Conservation (phyloP, 805 yeast genomes). For the Kuraishia floccosa region DNA sequence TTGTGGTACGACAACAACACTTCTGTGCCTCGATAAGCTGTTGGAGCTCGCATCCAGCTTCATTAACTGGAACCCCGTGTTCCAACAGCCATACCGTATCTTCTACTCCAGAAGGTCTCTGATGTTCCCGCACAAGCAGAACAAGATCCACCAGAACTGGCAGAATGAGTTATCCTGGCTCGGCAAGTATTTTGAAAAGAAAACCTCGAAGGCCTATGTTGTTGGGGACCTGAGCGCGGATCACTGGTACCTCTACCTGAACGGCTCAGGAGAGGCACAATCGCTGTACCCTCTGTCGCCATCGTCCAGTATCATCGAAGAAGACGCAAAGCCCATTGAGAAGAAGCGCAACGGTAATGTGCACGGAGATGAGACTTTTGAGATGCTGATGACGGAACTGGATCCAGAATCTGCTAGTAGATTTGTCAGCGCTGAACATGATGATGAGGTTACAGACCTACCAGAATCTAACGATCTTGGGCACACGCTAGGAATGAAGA, state of each 20-base stretch:
- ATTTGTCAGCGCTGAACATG: conserved; percentile 29
- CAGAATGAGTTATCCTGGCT: conserved; percentile 62
- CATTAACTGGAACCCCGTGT: conserved; percentile 25
- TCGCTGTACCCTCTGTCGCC: conserved; percentile 11
- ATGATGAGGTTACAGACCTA: no score
- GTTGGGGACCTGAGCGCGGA: conserved; percentile 76
- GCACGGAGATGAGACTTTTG: conserved; percentile 55
- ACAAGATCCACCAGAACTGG: conserved; percentile 79
- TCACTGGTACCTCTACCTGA: conserved; percentile 85
- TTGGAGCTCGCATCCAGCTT: conserved; percentile 35
- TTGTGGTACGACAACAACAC: conserved; percentile 91
- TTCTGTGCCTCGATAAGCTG: conserved; percentile 61
- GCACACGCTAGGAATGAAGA: conserved; percentile 64
- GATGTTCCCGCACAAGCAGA: conserved; percentile 85
- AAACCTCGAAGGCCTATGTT: conserved; percentile 51
- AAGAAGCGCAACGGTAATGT: no score
- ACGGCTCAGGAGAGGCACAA: conserved; percentile 22
- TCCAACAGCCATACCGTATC: conserved; percentile 38
- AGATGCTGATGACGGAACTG: conserved; percentile 83
- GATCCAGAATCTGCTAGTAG: conserved; percentile 41
- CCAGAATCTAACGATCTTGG: conserved; percentile 57
- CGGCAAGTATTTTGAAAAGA: conserved; percentile 49
- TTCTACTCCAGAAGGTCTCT: conserved; percentile 88
- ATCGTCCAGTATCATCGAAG: conserved; percentile 2
- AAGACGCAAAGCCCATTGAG: background rate